Evolutionary conservation across 805 yeast species (phyloP).

Genomic region (Hagleromyces aurorensis): DNA sequence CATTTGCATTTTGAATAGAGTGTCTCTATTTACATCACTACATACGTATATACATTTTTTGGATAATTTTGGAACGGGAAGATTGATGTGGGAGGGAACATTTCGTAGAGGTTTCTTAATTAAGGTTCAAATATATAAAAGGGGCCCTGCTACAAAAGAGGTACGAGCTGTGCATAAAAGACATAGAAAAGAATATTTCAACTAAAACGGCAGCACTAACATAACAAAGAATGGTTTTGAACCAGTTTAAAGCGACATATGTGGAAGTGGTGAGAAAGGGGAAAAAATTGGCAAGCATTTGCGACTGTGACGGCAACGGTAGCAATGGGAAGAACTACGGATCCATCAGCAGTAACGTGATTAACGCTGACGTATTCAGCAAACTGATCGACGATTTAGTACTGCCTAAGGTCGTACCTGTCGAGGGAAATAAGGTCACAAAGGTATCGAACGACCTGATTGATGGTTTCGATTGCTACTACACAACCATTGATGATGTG

Average conservation of each 20-base stretch:
- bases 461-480: constrained; percentile 31
- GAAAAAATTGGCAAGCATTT: constrained; percentile 20
- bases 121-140: constrained; percentile 1
- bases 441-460: constrained; percentile 24
- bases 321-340: constrained; percentile 15
- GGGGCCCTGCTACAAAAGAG: constrained; percentile 1
- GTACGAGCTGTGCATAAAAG: not conserved
- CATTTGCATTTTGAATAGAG: too few species aligned
- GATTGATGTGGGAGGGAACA: too few species aligned
- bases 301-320: constrained; percentile 9
- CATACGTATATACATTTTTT: too few species aligned
- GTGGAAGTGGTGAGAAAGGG: constrained; percentile 23
- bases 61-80: too few species aligned
- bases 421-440: constrained; percentile 29
- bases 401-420: constrained; percentile 25
- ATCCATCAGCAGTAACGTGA: constrained; percentile 14
- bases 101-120: not conserved
- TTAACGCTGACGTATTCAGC: constrained; percentile 19
- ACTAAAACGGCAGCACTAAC: not conserved
- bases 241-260: constrained; percentile 17
- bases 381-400: constrained; percentile 25
- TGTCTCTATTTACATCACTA: too few species aligned
- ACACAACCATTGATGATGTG: constrained; percentile 18
- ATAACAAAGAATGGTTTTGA: constrained; percentile 6
- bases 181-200: not conserved